phyloP scores from a whole-genome alignment of 106 monocot genomes.

The Dioscorea dumetorum region DNA sequence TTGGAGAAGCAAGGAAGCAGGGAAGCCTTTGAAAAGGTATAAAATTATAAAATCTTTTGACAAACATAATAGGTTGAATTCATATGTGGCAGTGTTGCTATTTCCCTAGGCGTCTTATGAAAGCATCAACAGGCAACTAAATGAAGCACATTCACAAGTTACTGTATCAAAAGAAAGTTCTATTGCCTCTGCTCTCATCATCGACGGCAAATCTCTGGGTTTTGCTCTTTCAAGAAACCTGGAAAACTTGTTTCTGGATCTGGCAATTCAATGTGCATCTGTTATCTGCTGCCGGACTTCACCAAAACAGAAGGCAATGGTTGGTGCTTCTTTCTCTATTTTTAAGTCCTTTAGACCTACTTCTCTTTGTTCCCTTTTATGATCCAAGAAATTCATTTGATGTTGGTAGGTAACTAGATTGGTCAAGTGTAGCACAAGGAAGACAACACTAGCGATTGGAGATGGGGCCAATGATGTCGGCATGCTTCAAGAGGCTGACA shows the following conservation, averaged over 20 bases:
- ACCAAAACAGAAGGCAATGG: slow-evolving; percentile 78
- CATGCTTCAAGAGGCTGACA: slow-evolving; percentile 83
- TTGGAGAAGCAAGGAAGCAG: slow-evolving; percentile 30
- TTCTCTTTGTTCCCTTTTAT: too few relatives aligned
- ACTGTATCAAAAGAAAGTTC: slow-evolving; percentile 27
- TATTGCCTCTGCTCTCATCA: slow-evolving; percentile 43
- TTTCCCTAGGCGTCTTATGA: slow-evolving; percentile 34
- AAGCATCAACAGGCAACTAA: slow-evolving; percentile 38
- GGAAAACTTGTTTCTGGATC: slow-evolving; percentile 48
- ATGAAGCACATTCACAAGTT: slow-evolving; percentile 36
- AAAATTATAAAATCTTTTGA: neutral
- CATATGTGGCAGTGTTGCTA: neutral
- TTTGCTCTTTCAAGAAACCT: slow-evolving; percentile 44
- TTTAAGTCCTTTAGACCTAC: neutral
- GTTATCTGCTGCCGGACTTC: slow-evolving; percentile 75
- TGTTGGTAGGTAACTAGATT: slow-evolving; percentile 55
- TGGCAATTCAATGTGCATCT: slow-evolving; percentile 59
- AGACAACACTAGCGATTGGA: slow-evolving; percentile 68
- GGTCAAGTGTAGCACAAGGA: slow-evolving; percentile 46
- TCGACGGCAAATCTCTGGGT: slow-evolving; percentile 58
- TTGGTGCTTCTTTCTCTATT: slow-evolving; percentile 10
- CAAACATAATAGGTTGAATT: neutral
- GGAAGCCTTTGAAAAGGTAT: slow-evolving; percentile 30
- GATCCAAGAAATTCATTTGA: neutral
- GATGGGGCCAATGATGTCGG: slow-evolving; percentile 87